Base-by-base conservation (phyloP, 2,329 filamentous ascomycete genomes). In the Aspergillus sergii region DNA sequence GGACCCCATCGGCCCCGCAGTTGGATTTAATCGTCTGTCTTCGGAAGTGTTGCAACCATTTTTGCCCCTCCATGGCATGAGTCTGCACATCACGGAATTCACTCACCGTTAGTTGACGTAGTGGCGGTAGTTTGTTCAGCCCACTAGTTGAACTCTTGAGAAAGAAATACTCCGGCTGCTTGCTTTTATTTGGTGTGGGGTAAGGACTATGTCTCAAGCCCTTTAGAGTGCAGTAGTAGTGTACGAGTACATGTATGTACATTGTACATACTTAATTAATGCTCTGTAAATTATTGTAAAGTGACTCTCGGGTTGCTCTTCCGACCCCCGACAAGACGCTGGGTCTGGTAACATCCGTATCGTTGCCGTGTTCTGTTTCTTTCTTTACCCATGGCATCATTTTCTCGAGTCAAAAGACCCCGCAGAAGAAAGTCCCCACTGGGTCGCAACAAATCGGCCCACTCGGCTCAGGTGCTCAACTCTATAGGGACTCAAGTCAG, bases 41-140 rank as follows among this genome's bases (percentile, higher is more conserved):
- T 48, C 56, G 55, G 60, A 58, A 41, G 34, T 51, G 34, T 58
- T n/a, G 45, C 21, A 26, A 58, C 23, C 58, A 60, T 50, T 50
- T 50, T 50, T 50, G 46, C 46, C 46, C 46, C 28, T 26, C 7
- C 28, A 61, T 61, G 60, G 60, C 60, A 55, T 61, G 60, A 61
- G 55, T 50, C 16, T 50, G 46, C 23, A 50, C 26, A 30, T 30
- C 46, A 50, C 46, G 46, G 46, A 50, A 30, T 50, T 50, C 26
- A 50, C 16, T 50, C 26, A 30, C 46, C 26, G 46, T 50, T 46
- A 16, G n/a, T 46, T 46, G 4, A 46, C 11, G 43, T 23, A 19
- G 36, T 19, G 16, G 19, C 14, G 34, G 34, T 36, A 16, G 34
- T 16, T n/a, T 41, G 39, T 41, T 9, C 39, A n/a, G 16, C 39